phyloP scores from a whole-genome alignment of 345 rosid genomes.

The Turnera subulata region DNA sequence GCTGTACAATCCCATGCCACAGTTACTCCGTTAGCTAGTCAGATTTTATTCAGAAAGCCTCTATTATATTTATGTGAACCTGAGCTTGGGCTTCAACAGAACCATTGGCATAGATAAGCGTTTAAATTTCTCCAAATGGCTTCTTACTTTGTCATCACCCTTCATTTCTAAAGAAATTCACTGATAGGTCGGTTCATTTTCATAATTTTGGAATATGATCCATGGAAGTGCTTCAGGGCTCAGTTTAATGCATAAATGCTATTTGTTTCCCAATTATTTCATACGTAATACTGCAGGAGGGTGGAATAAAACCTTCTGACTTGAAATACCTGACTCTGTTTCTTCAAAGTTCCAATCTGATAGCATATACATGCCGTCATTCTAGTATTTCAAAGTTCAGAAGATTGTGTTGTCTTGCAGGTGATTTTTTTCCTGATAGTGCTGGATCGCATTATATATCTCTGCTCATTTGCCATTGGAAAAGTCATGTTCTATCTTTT shows the following conservation, averaged over 20 bases:
- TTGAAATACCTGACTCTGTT: not conserved
- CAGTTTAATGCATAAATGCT: too few relatives aligned
- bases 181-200: too few relatives aligned
- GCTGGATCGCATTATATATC: constrained; percentile 41
- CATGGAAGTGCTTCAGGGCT: too few relatives aligned
- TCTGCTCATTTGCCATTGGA: constrained; percentile 44
- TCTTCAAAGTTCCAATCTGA: not conserved
- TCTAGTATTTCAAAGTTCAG: constrained; percentile 6
- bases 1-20: not conserved
- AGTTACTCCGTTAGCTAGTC: not conserved
- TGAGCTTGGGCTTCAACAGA: not conserved
- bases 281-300: not conserved
- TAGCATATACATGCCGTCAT: not conserved
- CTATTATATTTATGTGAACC: not conserved
- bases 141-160: too few relatives aligned
- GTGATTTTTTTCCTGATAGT: constrained; percentile 46
- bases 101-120: not conserved
- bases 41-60: too few relatives aligned
- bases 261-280: not conserved
- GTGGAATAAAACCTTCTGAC: not conserved
- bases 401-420: constrained; percentile 24
- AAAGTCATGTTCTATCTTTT: constrained; percentile 39
- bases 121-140: not conserved
- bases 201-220: too few relatives aligned
- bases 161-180: too few relatives aligned